Percentiles rank a stretch among this genome's conserved stretches.
Conservation (phyloP, 1,139 yeast species). For the Pichia sp. region DNA sequence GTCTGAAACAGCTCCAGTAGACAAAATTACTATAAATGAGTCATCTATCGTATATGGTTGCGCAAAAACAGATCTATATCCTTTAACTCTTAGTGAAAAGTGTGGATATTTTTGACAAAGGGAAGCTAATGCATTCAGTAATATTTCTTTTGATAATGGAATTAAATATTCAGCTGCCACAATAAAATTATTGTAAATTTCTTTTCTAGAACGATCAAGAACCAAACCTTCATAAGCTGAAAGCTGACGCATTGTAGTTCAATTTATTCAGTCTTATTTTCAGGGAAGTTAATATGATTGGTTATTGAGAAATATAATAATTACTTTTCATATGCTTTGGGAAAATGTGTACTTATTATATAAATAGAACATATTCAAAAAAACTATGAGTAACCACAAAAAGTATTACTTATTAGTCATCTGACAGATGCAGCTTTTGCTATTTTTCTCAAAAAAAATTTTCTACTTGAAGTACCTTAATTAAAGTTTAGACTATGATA, state of each 20-base stretch:
- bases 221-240: slow-evolving; percentile 1
- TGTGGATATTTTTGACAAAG: slow-evolving; percentile 6
- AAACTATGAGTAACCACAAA: no score
- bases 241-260: background rate
- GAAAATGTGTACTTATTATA: no score
- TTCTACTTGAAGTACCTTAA: no score
- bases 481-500: no score
- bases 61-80: background rate
- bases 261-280: no score
- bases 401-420: no score
- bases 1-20: background rate
- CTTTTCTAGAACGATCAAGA: background rate
- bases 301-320: no score
- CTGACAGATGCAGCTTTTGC: no score
- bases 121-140: background rate
- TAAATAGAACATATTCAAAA: no score
- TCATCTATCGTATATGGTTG: background rate
- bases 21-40: slow-evolving; percentile 2
- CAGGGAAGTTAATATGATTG: no score
- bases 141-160: background rate
- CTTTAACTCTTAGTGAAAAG: background rate
- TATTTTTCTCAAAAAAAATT: no score
- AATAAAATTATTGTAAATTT: slow-evolving; percentile 2
- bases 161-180: slow-evolving; percentile 5
- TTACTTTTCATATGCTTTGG: no score